Evolutionary conservation across 2,329 filamentous ascomycete genomes (phyloP).

Genomic region (Ophiostoma novo-ulmi): DNA sequence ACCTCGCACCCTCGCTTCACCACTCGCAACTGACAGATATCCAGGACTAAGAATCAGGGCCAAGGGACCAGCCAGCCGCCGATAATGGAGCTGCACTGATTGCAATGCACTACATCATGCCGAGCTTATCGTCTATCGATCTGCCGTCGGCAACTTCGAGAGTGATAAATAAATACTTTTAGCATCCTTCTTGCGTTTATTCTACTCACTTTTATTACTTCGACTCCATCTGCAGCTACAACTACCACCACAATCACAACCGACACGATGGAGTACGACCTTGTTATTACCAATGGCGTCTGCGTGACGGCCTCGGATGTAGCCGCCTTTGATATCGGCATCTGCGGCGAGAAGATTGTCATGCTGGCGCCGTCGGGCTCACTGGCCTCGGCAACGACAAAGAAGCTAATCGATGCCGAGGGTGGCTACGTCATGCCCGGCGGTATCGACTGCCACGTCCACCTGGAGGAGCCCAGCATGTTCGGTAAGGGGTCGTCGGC

Average conservation of each 20-base stretch:
- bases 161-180: background rate
- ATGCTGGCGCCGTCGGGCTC: slow-evolving; percentile 38
- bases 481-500: slow-evolving; percentile 34
- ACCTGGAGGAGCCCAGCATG: slow-evolving; percentile 38
- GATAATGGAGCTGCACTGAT: background rate
- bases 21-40: background rate
- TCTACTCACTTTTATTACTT: background rate
- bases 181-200: background rate
- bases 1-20: background rate
- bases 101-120: background rate
- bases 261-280: slow-evolving; percentile 32
- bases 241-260: background rate
- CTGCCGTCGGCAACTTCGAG: background rate
- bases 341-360: slow-evolving; percentile 42
- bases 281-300: slow-evolving; percentile 41
- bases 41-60: background rate
- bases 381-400: slow-evolving; percentile 31
- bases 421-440: slow-evolving; percentile 42
- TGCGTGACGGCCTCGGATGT: slow-evolving; percentile 42
- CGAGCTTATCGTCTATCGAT: background rate
- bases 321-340: slow-evolving; percentile 39
- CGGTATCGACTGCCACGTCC: slow-evolving; percentile 40
- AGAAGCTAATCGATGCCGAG: slow-evolving; percentile 39
- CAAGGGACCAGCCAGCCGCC: background rate
- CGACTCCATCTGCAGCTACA: background rate